A percentile compares a stretch with the other conserved stretches of the same genome.
Evolutionary conservation across 768 basidiomycete genomes (phyloP).

Genomic region (Candolleomyces efflorescens): DNA sequence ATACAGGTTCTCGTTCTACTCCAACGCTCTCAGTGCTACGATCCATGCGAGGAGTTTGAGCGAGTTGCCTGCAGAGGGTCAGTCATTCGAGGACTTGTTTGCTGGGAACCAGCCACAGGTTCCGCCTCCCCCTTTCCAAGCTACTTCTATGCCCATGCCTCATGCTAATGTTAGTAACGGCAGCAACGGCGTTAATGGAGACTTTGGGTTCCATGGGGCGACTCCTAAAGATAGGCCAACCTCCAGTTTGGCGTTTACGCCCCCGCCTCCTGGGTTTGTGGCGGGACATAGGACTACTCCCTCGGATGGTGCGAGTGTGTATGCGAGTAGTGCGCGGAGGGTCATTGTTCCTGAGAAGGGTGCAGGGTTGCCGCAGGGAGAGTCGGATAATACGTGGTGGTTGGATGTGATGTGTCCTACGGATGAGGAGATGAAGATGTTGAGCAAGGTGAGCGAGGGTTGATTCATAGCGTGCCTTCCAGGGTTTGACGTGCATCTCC

Average conservation of each 20-base stretch:
- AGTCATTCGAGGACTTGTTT: conserved; percentile 91
- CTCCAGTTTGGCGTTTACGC: conserved; percentile 16
- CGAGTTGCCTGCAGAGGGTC: conserved; percentile 91
- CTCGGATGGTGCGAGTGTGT: conserved; percentile 6
- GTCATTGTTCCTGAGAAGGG: conserved; percentile 6
- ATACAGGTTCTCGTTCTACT: conserved; percentile 98
- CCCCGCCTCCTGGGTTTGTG: conserved; percentile 6
- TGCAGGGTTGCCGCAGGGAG: conserved; percentile 11
- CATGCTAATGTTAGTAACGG: too few relatives aligned
- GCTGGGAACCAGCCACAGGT: conserved; percentile 36
- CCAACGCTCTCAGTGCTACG: conserved; percentile 85
- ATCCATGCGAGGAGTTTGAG: conserved; percentile 92
- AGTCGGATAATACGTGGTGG: conserved; percentile 94
- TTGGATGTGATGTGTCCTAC: conserved; percentile 90
- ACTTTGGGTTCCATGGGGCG: neutral
- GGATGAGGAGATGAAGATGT: conserved; percentile 97
- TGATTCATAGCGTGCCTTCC: neutral
- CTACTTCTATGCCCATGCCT: neutral
- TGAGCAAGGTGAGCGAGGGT: conserved; percentile 75
- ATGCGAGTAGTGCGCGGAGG: conserved; percentile 3
- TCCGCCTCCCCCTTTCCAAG: conserved; percentile 6
- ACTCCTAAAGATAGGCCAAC: conserved; percentile 15
- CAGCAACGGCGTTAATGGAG: conserved; percentile 5
- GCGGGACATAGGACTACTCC: neutral
- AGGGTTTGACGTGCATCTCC: neutral